Evolutionary conservation across 169 alveolate species (phyloP).

Genomic region (Plasmodium gallinaceum): DNA sequence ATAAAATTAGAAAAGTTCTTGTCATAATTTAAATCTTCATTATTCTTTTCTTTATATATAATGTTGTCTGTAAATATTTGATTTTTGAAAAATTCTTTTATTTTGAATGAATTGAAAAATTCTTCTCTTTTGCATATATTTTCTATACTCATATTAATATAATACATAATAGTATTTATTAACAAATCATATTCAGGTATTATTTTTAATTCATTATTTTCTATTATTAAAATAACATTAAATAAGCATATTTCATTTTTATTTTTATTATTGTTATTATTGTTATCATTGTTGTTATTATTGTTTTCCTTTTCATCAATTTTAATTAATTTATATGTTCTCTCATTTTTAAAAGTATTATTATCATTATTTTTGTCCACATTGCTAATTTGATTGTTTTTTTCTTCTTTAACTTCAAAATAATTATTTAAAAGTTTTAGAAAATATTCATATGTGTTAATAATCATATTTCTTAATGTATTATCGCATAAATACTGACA

Average conservation of each 20-base stretch:
- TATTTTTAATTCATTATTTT: constrained; percentile 9
- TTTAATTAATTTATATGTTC: constrained; percentile 12
- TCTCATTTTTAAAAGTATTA: neutral
- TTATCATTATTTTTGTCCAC: neutral
- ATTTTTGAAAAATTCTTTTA: constrained; percentile 25
- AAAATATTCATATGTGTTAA: constrained; percentile 37
- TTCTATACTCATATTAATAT: constrained; percentile 18
- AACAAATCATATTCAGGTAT: constrained; percentile 32
- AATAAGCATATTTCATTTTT: constrained; percentile 44
- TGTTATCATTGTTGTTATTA: neutral
- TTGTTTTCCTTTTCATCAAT: neutral
- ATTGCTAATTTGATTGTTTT: neutral
- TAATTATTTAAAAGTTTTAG: constrained; percentile 9
- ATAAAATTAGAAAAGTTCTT: neutral
- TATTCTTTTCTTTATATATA: neutral
- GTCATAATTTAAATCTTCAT: too few species aligned
- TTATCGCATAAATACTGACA: constrained; percentile 60
- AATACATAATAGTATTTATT: constrained; percentile 15
- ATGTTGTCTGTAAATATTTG: constrained; percentile 40
- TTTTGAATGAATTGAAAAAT: constrained; percentile 14
- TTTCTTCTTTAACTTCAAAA: constrained; percentile 11
- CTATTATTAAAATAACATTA: constrained; percentile 17
- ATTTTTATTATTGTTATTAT: neutral
- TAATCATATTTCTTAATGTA: constrained; percentile 18
- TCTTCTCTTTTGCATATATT: constrained; percentile 41